Conservation (phyloP, 2,329 filamentous ascomycete genomes). For the Fusarium sp. region DNA sequence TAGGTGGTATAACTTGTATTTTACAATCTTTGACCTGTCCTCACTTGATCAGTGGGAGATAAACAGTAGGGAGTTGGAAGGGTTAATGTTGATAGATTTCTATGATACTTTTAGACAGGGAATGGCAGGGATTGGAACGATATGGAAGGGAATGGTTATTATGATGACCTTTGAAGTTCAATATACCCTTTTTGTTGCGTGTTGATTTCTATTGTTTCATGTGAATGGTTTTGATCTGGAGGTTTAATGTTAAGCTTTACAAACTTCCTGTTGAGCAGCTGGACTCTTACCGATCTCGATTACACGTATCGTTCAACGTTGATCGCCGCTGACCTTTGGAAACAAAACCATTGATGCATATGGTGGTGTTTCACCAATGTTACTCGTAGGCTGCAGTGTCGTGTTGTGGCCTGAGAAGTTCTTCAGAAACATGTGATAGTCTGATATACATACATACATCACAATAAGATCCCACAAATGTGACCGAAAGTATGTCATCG, state of each 20-base stretch:
- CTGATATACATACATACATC: slow-evolving; percentile 4
- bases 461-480: not conserved
- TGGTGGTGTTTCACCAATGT: slow-evolving; percentile 9
- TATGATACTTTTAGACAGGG: slow-evolving; percentile 36
- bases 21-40: slow-evolving; percentile 19
- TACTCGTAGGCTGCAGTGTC: not conserved
- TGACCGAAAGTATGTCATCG: not conserved
- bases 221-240: not conserved
- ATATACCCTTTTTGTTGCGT: slow-evolving; percentile 13
- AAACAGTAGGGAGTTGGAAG: slow-evolving; percentile 3
- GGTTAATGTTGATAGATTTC: slow-evolving; percentile 34
- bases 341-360: not conserved
- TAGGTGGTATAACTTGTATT: slow-evolving; percentile 30
- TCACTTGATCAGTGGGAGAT: slow-evolving; percentile 12
- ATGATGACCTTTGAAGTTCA: slow-evolving; percentile 9
- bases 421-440: not conserved
- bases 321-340: slow-evolving; percentile 1
- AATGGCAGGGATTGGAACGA: slow-evolving; percentile 10
- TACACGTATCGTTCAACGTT: not conserved
- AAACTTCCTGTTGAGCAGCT: not conserved
- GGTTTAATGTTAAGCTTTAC: not conserved
- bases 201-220: not conserved
- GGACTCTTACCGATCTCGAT: not conserved
- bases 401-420: not conserved
- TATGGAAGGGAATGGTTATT: slow-evolving; percentile 9